phyloP scores from a whole-genome alignment of 2,329 filamentous ascomycete species.

The Aspergillus neotritici region DNA sequence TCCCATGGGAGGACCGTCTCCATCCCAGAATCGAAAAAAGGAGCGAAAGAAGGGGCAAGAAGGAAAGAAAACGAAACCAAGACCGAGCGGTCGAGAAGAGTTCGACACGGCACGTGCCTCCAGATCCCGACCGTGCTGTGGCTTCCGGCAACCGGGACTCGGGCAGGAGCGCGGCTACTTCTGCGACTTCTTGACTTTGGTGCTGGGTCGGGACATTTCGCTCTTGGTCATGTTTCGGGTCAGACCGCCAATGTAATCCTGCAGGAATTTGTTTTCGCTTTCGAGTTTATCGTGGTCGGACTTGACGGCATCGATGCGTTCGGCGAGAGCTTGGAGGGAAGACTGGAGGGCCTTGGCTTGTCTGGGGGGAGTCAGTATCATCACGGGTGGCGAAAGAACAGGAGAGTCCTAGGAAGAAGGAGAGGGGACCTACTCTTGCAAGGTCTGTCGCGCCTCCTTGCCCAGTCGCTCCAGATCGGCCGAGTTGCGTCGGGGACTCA shows the following conservation, averaged over 20 bases:
- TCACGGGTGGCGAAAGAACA: no score
- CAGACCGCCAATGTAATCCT: conserved; percentile 95
- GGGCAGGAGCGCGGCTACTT: conserved; percentile 24
- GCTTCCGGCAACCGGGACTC: conserved; percentile 6
- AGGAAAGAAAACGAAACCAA: no score
- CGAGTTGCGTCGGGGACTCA: conserved; percentile 87
- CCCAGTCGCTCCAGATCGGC: conserved; percentile 86
- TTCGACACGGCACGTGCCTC: no score
- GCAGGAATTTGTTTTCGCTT: conserved; percentile 92
- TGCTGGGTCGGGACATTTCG: conserved; percentile 51
- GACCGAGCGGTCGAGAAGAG: no score
- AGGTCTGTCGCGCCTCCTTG: conserved; percentile 65
- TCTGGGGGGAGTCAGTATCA: conserved; percentile 43
- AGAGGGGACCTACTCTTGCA: conserved; percentile 52
- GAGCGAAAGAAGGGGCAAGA: no score
- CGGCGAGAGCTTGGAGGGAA: conserved; percentile 80
- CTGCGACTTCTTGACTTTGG: conserved; percentile 46
- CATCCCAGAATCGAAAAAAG: no score
- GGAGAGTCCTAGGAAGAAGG: conserved; percentile 1
- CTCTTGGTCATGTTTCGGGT: conserved; percentile 65
- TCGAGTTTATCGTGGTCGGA: conserved; percentile 95
- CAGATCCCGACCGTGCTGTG: conserved; percentile 8
- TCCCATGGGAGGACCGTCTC: no score
- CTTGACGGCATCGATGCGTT: conserved; percentile 89
- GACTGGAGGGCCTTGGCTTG: conserved; percentile 86